Base-by-base conservation (phyloP, 2,329 filamentous ascomycete genomes). In the Exutisphaerella laricina region DNA sequence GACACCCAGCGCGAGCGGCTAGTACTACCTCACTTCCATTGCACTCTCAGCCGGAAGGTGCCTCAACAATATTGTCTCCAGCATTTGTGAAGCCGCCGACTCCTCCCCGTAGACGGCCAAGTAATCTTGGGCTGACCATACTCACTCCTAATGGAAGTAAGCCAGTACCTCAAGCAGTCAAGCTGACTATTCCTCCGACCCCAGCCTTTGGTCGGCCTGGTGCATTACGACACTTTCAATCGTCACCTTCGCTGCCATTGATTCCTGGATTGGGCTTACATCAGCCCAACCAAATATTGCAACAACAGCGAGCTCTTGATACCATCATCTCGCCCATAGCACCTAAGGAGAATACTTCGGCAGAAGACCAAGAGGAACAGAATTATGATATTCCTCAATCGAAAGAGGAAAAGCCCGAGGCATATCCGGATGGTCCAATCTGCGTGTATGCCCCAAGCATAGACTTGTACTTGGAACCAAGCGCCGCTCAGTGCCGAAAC, bases 11-110 rank as follows among this genome's bases (percentile, higher is more conserved):
- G 45, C 63, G 67, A 16, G 72, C 75, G 4, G 62, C 69, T 10
- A 68, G 72, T 38, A 60, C 72, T 12, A 72, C 74, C 41, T 57
- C 80, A 74, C 41, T 58, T 7, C 40, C 82, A 71, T 73, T 57
- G 62, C 75, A 53, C 65, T 53, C 71, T 1, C 66, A 78, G 41
- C 69, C 74, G 8, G 65, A 67, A 10, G 62, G 61, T 31, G 62
- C 67, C 30, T 79, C 81, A 0, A 84, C 85, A 29, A 83, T 85
- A 5, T 73, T 79, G 2, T 86, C 84, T 2, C 84, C 84, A 3
- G 79, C 79, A 1, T 92, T 92, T 59, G 88, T 89, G 58, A 88
- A 88, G 63, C 86, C 86, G 6, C 77, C 75, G 32, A 85, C 85
- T 32, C 83, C 84, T 59, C 80, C 62, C 3, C 71, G 73, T 50